Evolutionary conservation across 2,329 filamentous ascomycete species (phyloP).

Genomic region (Xylaria sp.): DNA sequence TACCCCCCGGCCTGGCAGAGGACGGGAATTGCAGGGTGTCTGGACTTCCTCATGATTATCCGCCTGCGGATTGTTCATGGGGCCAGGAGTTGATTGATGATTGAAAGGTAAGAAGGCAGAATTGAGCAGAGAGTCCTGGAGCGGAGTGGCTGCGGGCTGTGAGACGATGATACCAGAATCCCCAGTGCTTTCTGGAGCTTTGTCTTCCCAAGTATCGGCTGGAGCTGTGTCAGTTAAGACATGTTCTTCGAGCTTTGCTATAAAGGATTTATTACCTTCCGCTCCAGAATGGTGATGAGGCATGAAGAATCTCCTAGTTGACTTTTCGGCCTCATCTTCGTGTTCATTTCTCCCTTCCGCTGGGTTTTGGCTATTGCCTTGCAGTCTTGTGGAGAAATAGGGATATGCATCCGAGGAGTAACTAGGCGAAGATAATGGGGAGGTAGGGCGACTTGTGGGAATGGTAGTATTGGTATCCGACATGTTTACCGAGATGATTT

Average conservation of each 20-base stretch:
- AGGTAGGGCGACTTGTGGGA: too few relatives aligned
- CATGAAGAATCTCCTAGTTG: too few relatives aligned
- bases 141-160: too few relatives aligned
- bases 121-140: background rate
- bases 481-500: too few relatives aligned
- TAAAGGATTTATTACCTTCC: background rate
- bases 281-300: background rate
- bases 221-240: background rate
- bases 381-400: too few relatives aligned
- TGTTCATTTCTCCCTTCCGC: background rate
- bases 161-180: too few relatives aligned
- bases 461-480: too few relatives aligned
- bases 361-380: background rate
- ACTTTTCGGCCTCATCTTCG: background rate
- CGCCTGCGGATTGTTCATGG: background rate
- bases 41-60: background rate
- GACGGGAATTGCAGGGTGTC: too few relatives aligned
- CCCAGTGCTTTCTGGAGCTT: background rate
- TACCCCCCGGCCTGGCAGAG: too few relatives aligned
- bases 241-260: background rate
- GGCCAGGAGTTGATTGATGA: background rate
- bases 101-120: background rate
- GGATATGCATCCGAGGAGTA: too few relatives aligned
- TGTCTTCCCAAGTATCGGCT: background rate
- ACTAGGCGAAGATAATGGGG: too few relatives aligned